Percentiles rank a stretch among this genome's conserved stretches.
phyloP scores from a whole-genome alignment of 228 moss, liverwort and hornwort genomes.

The Sphagnum magellanicum region DNA sequence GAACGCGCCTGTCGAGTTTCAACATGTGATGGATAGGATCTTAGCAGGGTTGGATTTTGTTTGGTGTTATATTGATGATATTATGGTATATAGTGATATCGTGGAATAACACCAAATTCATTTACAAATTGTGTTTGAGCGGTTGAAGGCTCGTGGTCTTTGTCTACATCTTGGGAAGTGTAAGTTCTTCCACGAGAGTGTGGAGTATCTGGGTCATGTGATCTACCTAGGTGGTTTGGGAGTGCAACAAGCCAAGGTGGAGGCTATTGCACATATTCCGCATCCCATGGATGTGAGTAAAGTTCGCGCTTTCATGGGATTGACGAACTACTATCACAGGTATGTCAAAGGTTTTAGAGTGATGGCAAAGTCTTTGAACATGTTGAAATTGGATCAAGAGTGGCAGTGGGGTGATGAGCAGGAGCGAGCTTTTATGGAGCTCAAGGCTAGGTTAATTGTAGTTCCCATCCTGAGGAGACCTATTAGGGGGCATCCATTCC shows the following conservation, averaged over 20 bases:
- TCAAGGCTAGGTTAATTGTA: background rate
- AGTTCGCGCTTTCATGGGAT: conserved; percentile 3
- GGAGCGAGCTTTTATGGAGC: conserved; percentile 2
- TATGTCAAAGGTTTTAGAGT: conserved; percentile 5
- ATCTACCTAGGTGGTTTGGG: conserved; percentile 8
- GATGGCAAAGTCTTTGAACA: conserved; percentile 7
- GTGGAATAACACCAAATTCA: background rate
- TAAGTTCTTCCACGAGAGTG: background rate
- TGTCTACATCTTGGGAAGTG: conserved; percentile 6
- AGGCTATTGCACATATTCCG: conserved; percentile 3
- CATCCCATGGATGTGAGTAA: background rate
- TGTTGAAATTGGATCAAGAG: too few species aligned
- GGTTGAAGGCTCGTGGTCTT: background rate
- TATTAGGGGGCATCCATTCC: background rate
- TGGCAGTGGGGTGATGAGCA: background rate
- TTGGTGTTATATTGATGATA: conserved; percentile 3
- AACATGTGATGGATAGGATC: background rate
- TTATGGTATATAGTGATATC: conserved; percentile 1
- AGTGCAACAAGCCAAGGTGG: conserved; percentile 6
- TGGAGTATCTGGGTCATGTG: conserved; percentile 5
- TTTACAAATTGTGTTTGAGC: background rate
- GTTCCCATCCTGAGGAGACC: background rate
- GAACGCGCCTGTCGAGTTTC: background rate
- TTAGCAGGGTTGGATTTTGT: conserved; percentile 3
- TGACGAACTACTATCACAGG: background rate